Base-by-base conservation (phyloP, 441 rosid genomes). In the Aquilaria agallochum region DNA sequence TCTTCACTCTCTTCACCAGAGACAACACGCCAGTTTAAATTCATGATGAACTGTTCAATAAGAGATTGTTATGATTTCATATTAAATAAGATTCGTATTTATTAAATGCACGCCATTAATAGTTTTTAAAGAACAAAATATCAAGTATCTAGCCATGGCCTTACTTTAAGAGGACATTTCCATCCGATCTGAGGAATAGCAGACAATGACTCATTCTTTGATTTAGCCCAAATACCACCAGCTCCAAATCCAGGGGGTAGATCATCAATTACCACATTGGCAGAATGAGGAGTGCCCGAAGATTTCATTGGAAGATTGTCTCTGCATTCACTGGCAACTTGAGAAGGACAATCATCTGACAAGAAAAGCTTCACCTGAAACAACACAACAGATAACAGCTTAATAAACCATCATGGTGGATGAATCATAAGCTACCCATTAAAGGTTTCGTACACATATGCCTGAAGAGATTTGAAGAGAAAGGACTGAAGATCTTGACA, bases 1-100 rank as follows among this genome's bases (percentile, higher is more conserved):
- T 85, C 91, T 15, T 72, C 48, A 72, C 95, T 87, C 71, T 87
- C 95, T 45, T 76, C 87, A 57, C 86, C 94, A 55, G 77, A 73
- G 32, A 74, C 85, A 65, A 87, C 75, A 9, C 30, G 78, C 92
- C 87, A 89, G 57, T 54, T 31, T 13, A 60, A 59, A 65, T 66
- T 59, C 62, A 78, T 9, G 14, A 69, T 30, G 45, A 87, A 73
- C 97, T 92, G 82, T 56, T 59, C 32, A 52, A 57, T 56, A 12
- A 45, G 46, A 27, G 13, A 4, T 7, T 4, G 42, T 36, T 36
- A 36, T 7, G 7, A 36, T 36, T 7, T 36, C 6, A 3, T 1
- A 7, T 7, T 7, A 36, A 36, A 7, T 36, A 36, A 2, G 5
- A 36, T 36, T 36, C 42, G 2, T 36, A 36, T 20, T 20, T 36